A percentile compares a stretch with the other conserved stretches of the same genome.
These are phyloP conservation scores for Setomelanomma holmii DNA, from an alignment of 2,329 filamentous ascomycete species.

Conservation along the genomic window DNA sequence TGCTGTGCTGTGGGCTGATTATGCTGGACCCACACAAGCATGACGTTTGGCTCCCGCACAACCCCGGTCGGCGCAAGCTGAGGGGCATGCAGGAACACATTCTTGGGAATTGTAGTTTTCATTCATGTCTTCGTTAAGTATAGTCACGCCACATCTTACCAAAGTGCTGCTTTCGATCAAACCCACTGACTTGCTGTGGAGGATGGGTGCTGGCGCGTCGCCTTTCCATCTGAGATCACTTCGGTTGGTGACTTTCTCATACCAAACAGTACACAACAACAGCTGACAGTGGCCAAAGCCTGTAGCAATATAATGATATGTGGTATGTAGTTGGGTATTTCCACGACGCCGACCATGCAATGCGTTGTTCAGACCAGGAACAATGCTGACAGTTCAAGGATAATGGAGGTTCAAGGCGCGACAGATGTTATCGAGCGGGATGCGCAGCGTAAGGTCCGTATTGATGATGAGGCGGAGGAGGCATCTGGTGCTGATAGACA, in stretches of 20 bases:
- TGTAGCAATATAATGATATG: constrained; percentile 7
- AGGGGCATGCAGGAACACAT: background rate
- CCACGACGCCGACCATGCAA: constrained; percentile 43
- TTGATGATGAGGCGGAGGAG: constrained; percentile 32
- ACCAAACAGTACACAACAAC: background rate
- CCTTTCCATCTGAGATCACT: too few relatives aligned
- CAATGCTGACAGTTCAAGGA: background rate
- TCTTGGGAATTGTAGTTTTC: background rate
- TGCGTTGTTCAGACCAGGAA: constrained; percentile 31
- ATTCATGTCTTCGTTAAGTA: constrained; percentile 6
- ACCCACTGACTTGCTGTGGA: too few relatives aligned
- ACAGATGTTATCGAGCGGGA: constrained; percentile 28
- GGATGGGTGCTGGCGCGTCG: too few relatives aligned
- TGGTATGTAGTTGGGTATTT: constrained; percentile 40
- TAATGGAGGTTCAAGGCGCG: background rate
- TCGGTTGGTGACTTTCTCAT: background rate
- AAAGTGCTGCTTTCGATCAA: too few relatives aligned
- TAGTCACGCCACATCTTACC: too few relatives aligned
- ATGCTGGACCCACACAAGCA: constrained; percentile 18
- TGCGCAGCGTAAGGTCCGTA: constrained; percentile 37
- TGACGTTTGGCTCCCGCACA: constrained; percentile 18
- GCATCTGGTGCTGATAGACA: constrained; percentile 29
- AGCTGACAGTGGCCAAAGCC: background rate
- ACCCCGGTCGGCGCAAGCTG: constrained; percentile 11
- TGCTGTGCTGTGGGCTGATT: constrained; percentile 18